Percentiles rank a stretch among this genome's conserved stretches.
Conservation (phyloP, 1,139 yeast genomes). For the Magnusiomyces paraingens region DNA sequence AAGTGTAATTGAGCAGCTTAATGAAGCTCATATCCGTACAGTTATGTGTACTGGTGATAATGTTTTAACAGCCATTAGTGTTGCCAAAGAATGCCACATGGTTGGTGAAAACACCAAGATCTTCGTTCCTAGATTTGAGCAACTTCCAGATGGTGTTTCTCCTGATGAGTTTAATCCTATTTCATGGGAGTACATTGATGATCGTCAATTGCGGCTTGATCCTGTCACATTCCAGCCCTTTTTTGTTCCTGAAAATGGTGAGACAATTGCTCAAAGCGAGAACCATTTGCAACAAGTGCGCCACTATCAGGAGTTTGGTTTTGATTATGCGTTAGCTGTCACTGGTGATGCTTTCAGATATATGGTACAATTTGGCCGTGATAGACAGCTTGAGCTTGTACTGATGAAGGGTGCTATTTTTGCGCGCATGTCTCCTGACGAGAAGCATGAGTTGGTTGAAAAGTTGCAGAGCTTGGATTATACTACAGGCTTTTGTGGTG, state of each 20-base stretch:
- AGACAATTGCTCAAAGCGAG: background rate
- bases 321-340: slow-evolving; percentile 64
- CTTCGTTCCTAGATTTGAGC: slow-evolving; percentile 61
- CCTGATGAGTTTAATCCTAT: slow-evolving; percentile 15
- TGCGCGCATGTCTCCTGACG: slow-evolving; percentile 99
- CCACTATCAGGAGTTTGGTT: slow-evolving; percentile 20
- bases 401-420: slow-evolving; percentile 70
- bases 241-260: slow-evolving; percentile 10
- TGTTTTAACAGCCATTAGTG: slow-evolving; percentile 88
- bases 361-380: slow-evolving; percentile 44
- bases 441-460: slow-evolving; percentile 89
- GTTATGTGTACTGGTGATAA: slow-evolving; percentile 98
- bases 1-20: slow-evolving; percentile 51
- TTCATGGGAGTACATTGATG: slow-evolving; percentile 38
- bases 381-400: slow-evolving; percentile 43
- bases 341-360: slow-evolving; percentile 89
- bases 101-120: slow-evolving; percentile 44
- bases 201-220: slow-evolving; percentile 43
- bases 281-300: background rate
- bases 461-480: slow-evolving; percentile 78
- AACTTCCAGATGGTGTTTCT: slow-evolving; percentile 11
- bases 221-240: slow-evolving; percentile 52
- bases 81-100: slow-evolving; percentile 76
- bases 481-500: slow-evolving; percentile 97
- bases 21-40: slow-evolving; percentile 67